Conservation (phyloP, 331 rosid genomes). For the Saraca asoca region DNA sequence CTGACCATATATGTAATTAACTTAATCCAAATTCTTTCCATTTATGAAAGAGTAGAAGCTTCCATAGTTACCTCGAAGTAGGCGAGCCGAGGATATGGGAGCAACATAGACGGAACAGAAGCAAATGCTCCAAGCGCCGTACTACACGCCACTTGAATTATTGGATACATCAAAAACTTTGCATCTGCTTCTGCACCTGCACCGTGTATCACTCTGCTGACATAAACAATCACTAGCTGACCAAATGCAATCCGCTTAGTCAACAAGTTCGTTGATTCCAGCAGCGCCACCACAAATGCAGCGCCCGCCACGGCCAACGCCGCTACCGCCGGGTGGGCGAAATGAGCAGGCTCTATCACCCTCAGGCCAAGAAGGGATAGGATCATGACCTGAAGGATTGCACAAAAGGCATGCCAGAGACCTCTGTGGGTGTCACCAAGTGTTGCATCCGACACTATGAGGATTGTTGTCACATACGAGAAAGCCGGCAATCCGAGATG, state of each 20-base stretch:
- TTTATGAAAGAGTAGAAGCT: too few relatives aligned
- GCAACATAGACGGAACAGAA: slow-evolving; percentile 55
- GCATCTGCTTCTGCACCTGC: slow-evolving; percentile 33
- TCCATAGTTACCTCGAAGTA: slow-evolving; percentile 45
- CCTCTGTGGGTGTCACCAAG: slow-evolving; percentile 69
- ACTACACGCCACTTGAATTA: slow-evolving; percentile 53
- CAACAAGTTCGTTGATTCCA: slow-evolving; percentile 55
- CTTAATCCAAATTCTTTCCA: too few relatives aligned
- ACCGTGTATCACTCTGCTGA: slow-evolving; percentile 58
- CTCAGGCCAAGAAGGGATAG: slow-evolving; percentile 44
- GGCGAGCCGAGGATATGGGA: slow-evolving; percentile 70
- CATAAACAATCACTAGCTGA: slow-evolving; percentile 69
- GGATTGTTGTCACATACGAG: slow-evolving; percentile 60
- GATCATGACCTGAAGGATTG: slow-evolving; percentile 43
- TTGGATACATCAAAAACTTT: slow-evolving; percentile 43
- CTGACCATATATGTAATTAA: too few relatives aligned
- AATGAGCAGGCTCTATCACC: slow-evolving; percentile 52
- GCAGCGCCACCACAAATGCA: slow-evolving; percentile 63
- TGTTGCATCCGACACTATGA: slow-evolving; percentile 58
- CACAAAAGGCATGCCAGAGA: slow-evolving; percentile 55
- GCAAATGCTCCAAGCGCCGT: slow-evolving; percentile 79
- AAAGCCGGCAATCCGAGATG: slow-evolving; percentile 56
- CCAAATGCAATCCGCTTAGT: slow-evolving; percentile 73
- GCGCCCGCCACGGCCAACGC: slow-evolving; percentile 41
- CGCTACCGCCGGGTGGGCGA: slow-evolving; percentile 18